A percentile compares a stretch with the other conserved stretches of the same genome.
These are phyloP conservation scores for Botrytis byssoidea DNA, from an alignment of 2,329 filamentous ascomycete species.

Conservation along the genomic window DNA sequence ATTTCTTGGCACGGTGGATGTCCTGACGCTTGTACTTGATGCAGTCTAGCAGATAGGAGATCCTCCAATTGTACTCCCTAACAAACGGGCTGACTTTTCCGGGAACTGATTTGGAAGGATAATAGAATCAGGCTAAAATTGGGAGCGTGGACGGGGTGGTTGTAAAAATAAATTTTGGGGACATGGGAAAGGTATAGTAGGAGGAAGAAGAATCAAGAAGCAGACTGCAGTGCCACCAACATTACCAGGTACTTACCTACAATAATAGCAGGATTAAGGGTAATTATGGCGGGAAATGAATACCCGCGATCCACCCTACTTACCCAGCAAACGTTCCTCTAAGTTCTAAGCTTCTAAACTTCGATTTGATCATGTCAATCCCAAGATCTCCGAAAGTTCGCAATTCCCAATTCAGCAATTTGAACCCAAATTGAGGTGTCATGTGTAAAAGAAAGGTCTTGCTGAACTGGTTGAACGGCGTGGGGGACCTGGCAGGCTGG, in stretches of 20 bases:
- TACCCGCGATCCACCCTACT: neutral
- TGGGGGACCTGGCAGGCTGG: conserved; percentile 7
- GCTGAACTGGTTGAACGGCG: neutral
- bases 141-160: neutral
- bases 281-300: neutral
- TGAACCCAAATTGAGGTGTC: neutral
- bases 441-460: neutral
- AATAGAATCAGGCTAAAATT: neutral
- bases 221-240: conserved; percentile 4
- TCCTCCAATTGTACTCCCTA: neutral
- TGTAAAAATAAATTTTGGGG: neutral
- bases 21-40: conserved; percentile 8
- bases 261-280: neutral
- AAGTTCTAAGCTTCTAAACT: conserved; percentile 5
- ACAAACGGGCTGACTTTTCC: neutral
- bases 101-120: neutral
- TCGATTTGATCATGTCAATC: conserved; percentile 6
- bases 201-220: neutral
- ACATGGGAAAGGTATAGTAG: neutral
- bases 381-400: neutral
- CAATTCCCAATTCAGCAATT: neutral
- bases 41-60: conserved; percentile 2
- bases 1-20: conserved; percentile 5
- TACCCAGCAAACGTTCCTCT: neutral
- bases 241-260: neutral